Percentiles rank a stretch among this genome's conserved stretches.
These are phyloP conservation scores for Hypholoma sublateritium DNA, from an alignment of 768 basidiomycete species.

Conservation along the genomic window DNA sequence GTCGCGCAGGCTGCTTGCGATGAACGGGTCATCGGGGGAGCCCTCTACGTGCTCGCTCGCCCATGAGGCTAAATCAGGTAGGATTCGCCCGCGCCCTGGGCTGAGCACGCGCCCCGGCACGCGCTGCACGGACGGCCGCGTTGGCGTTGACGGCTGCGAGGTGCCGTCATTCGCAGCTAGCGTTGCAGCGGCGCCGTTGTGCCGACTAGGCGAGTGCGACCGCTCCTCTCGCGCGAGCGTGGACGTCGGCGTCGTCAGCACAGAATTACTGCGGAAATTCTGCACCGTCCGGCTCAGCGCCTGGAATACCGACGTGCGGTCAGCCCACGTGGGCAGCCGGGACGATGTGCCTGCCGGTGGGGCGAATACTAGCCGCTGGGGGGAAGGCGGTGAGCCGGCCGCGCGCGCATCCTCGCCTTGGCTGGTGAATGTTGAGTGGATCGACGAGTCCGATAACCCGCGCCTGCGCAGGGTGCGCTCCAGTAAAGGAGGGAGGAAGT, in stretches of 20 bases:
- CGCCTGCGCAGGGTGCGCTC: slow-evolving; percentile 72
- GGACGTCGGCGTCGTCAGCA: slow-evolving; percentile 1
- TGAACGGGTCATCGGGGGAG: slow-evolving; percentile 27
- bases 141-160: not conserved
- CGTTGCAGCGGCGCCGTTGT: not conserved
- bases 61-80: slow-evolving; percentile 27
- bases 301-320: slow-evolving; percentile 49
- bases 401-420: slow-evolving; percentile 40
- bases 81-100: slow-evolving; percentile 11
- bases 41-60: slow-evolving; percentile 23
- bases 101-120: slow-evolving; percentile 1
- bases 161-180: not conserved
- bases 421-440: slow-evolving; percentile 78
- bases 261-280: slow-evolving; percentile 36
- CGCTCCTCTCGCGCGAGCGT: no score
- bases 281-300: slow-evolving; percentile 55
- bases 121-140: not conserved
- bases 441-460: slow-evolving; percentile 90
- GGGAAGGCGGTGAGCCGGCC: slow-evolving; percentile 16
- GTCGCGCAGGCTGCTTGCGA: slow-evolving; percentile 35
- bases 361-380: slow-evolving; percentile 4
- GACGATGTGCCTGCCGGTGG: slow-evolving; percentile 8
- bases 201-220: not conserved
- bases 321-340: slow-evolving; percentile 32
- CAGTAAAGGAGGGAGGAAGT: slow-evolving; percentile 52